These are phyloP conservation scores for Boletus tomentosulus DNA, from an alignment of 768 basidiomycete species.

Conservation along the genomic window DNA sequence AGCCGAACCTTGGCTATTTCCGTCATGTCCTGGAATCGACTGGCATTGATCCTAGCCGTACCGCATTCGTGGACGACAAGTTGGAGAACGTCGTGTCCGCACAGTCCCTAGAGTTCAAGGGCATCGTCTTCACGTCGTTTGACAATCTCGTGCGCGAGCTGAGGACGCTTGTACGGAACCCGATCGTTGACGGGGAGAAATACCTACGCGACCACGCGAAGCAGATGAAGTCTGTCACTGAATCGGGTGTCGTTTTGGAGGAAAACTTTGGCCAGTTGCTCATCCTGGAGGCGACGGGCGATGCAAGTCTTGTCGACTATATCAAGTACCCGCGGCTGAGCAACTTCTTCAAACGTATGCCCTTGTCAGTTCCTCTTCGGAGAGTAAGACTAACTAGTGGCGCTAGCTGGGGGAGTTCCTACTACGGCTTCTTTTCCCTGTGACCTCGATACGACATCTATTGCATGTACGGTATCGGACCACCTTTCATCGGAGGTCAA, in stretches of 20 bases:
- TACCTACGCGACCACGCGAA: slow-evolving; percentile 13
- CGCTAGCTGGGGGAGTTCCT: slow-evolving; percentile 5
- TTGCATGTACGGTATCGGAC: slow-evolving; percentile 19
- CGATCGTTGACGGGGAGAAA: slow-evolving; percentile 11
- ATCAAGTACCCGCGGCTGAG: slow-evolving; percentile 16
- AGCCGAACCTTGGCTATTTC: slow-evolving; percentile 21
- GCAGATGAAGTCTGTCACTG: slow-evolving; percentile 17
- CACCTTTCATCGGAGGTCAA: slow-evolving; percentile 13
- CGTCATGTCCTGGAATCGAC: slow-evolving; percentile 14
- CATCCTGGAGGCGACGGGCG: slow-evolving; percentile 16
- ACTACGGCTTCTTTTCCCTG: slow-evolving; percentile 11
- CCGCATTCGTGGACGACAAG: slow-evolving; percentile 23
- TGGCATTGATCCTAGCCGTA: slow-evolving; percentile 18
- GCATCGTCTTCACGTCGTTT: slow-evolving; percentile 18
- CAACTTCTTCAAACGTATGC: slow-evolving; percentile 20
- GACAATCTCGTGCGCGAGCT: slow-evolving; percentile 14
- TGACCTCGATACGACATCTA: slow-evolving; percentile 19
- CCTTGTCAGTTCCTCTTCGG: neutral
- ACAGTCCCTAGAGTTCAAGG: slow-evolving; percentile 16
- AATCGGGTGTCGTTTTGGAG: slow-evolving; percentile 14
- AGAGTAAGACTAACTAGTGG: neutral
- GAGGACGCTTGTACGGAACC: slow-evolving; percentile 13
- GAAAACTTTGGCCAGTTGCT: slow-evolving; percentile 22
- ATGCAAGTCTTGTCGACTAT: slow-evolving; percentile 17
- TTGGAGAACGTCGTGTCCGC: slow-evolving; percentile 21